Evolutionary conservation across 148 eudicot species (phyloP).

Genomic region (Amaranthus cruentus): DNA sequence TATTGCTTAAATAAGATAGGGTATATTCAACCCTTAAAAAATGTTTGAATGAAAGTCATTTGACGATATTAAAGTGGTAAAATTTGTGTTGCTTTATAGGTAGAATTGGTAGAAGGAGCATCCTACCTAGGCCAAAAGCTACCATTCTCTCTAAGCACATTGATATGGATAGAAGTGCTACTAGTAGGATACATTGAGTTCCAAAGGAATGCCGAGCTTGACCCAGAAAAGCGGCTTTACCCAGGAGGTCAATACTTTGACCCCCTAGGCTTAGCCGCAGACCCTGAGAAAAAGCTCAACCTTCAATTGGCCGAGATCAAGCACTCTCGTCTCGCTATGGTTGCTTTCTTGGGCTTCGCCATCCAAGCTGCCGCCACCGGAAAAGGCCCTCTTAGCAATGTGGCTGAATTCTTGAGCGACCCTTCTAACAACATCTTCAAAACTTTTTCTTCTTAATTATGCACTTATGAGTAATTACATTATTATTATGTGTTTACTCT

Average conservation of each 20-base stretch:
- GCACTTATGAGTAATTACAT: not conserved
- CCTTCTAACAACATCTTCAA: constrained; percentile 53
- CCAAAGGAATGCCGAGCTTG: constrained; percentile 86
- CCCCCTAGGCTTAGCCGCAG: constrained; percentile 75
- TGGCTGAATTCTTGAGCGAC: constrained; percentile 85
- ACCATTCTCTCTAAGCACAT: constrained; percentile 69
- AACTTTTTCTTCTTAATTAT: constrained; percentile 29
- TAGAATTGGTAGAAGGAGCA: constrained; percentile 86
- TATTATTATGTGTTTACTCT: not conserved
- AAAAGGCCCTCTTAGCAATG: constrained; percentile 86
- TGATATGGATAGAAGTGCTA: constrained; percentile 82
- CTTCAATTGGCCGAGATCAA: constrained; percentile 91
- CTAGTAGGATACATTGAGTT: constrained; percentile 87
- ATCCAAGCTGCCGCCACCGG: constrained; percentile 97
- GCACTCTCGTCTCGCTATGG: constrained; percentile 94
- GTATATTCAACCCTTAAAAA: no score
- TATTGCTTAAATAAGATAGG: no score
- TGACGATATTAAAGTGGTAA: no score
- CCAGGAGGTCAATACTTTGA: constrained; percentile 86
- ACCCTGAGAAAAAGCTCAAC: constrained; percentile 73
- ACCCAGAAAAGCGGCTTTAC: constrained; percentile 74
- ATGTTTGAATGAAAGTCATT: no score
- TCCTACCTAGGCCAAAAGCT: constrained; percentile 92
- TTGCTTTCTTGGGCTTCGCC: constrained; percentile 83
- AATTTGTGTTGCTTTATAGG: constrained; percentile 31